Evolutionary conservation across 2,329 filamentous ascomycete species (phyloP).

Genomic region (Monilinia aucupariae): DNA sequence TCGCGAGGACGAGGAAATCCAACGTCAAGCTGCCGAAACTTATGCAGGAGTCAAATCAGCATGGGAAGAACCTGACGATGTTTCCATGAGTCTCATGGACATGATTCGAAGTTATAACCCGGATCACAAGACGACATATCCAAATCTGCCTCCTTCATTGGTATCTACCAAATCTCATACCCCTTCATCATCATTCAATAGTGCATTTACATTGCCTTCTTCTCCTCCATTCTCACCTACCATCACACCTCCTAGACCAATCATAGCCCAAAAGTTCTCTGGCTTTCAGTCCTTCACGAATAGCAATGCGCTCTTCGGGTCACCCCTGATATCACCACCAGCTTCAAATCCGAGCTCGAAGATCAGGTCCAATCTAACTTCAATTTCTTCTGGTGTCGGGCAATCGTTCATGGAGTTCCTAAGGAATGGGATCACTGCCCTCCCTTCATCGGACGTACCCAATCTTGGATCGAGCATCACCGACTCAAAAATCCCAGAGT

Average conservation of each 20-base stretch:
- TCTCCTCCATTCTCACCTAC: conserved; percentile 2
- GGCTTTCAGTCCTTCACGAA: background rate
- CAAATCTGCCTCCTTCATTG: background rate
- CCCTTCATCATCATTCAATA: background rate
- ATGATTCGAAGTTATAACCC: conserved; percentile 11
- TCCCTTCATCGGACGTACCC: background rate
- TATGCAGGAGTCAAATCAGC: background rate
- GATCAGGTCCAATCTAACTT: background rate
- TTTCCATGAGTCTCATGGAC: background rate
- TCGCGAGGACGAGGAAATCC: background rate
- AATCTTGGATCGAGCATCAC: conserved; percentile 11
- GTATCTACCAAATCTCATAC: background rate
- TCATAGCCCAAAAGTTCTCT: background rate
- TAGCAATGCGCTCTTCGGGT: background rate
- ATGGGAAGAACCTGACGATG: background rate
- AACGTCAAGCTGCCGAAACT: background rate
- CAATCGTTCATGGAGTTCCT: conserved; percentile 8
- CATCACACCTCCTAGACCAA: background rate
- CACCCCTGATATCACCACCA: background rate
- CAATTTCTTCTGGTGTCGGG: background rate
- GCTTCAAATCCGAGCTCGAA: background rate
- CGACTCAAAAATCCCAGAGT: conserved; percentile 3
- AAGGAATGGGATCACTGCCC: background rate
- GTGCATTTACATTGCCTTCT: background rate
- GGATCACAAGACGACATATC: background rate